Percentiles rank a stretch among this genome's conserved stretches.
Evolutionary conservation across 139 green algal genomes (phyloP).

Genomic region (Picochlorum sp.): DNA sequence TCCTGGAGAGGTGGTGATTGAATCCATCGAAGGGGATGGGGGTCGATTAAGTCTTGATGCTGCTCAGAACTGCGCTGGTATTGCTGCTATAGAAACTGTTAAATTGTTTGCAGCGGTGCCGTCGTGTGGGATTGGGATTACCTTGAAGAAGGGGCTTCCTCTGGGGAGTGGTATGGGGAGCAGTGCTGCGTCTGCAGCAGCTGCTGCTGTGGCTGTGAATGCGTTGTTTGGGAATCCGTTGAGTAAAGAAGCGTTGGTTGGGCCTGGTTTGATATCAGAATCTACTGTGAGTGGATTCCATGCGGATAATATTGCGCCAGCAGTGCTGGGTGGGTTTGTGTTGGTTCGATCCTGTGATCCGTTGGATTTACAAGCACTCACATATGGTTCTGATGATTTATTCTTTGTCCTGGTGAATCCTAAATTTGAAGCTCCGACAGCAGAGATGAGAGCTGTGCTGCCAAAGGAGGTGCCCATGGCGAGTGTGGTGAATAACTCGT

Average conservation of each 20-base stretch:
- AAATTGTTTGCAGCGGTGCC: conserved; percentile 66
- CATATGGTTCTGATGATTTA: conserved; percentile 35
- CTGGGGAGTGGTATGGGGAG: conserved; percentile 87
- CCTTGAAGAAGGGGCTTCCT: conserved; percentile 85
- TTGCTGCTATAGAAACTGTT: conserved; percentile 79
- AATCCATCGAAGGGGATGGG: conserved; percentile 78
- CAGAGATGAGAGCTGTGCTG: conserved; percentile 90
- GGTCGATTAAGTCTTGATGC: conserved; percentile 73
- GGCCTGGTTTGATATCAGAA: conserved; percentile 74
- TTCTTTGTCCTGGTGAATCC: conserved; percentile 94
- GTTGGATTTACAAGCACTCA: conserved; percentile 56
- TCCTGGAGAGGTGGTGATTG: conserved; percentile 69
- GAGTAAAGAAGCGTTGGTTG: conserved; percentile 66
- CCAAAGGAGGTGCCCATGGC: conserved; percentile 78
- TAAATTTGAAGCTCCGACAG: conserved; percentile 84
- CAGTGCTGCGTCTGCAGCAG: conserved; percentile 81
- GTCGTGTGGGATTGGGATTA: conserved; percentile 67
- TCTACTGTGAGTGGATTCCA: conserved; percentile 90
- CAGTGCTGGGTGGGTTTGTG: conserved; percentile 88
- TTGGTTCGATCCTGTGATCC: conserved; percentile 73
- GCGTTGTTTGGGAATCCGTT: conserved; percentile 81
- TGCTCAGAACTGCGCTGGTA: conserved; percentile 84
- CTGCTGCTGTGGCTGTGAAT: conserved; percentile 80
- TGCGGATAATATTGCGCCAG: conserved; percentile 91
- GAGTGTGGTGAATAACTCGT: conserved; percentile 72